Evolutionary conservation across 2,329 filamentous ascomycete genomes (phyloP).

Genomic region (Phyllosticta paracitricarpa): DNA sequence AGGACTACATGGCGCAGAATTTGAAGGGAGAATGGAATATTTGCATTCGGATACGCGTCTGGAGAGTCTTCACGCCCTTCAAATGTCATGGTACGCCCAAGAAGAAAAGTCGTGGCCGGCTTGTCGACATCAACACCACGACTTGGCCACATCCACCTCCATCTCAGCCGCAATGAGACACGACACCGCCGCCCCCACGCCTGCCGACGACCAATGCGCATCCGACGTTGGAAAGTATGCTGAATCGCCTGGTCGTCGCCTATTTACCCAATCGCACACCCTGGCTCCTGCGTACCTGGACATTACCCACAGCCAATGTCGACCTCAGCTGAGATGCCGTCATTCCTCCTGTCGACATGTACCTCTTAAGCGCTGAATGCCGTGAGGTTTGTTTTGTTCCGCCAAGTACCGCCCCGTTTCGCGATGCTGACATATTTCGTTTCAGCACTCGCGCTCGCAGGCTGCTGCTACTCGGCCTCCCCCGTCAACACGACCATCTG

Average conservation of each 20-base stretch:
- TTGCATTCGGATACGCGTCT: background rate
- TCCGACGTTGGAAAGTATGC: background rate
- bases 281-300: background rate
- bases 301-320: no score
- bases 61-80: background rate
- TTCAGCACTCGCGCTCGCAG: background rate
- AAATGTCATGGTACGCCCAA: background rate
- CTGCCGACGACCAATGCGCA: background rate
- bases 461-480: background rate
- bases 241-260: background rate
- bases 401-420: background rate
- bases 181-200: background rate
- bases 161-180: background rate
- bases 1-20: background rate
- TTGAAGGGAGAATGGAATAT: no score
- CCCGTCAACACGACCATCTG: constrained; percentile 35
- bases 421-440: background rate
- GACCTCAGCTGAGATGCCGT: background rate
- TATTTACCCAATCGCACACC: background rate
- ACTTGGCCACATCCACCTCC: background rate
- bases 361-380: background rate
- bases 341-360: no score
- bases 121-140: background rate
- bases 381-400: no score
- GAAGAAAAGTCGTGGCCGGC: background rate